Evolutionary conservation across 2,329 filamentous ascomycete species (phyloP).

Genomic region (Aspergillus brunneoviolaceus): DNA sequence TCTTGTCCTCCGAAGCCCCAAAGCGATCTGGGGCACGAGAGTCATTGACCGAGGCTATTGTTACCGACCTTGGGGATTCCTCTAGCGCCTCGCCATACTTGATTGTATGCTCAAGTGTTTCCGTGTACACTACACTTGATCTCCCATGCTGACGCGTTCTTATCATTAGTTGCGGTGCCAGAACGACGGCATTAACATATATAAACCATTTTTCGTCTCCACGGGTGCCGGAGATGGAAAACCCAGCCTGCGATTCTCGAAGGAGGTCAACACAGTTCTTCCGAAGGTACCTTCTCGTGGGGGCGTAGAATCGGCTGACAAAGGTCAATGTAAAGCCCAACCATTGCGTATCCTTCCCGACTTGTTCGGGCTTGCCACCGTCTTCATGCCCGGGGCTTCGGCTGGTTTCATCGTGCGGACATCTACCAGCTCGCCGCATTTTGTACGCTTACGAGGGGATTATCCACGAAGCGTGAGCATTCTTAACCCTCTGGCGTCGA

Average conservation of each 20-base stretch:
- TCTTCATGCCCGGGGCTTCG: conserved; percentile 78
- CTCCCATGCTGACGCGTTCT: conserved; percentile 10
- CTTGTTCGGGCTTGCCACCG: conserved; percentile 73
- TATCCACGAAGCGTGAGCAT: conserved; percentile 70
- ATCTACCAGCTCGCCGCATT: conserved; percentile 70
- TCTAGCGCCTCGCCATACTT: conserved; percentile 72
- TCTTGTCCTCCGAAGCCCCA: conserved; percentile 69
- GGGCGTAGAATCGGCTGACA: conserved; percentile 40
- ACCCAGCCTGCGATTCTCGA: conserved; percentile 67
- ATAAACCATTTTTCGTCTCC: conserved; percentile 68
- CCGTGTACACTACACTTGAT: background rate
- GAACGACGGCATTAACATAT: conserved; percentile 80
- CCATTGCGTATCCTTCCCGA: conserved; percentile 46
- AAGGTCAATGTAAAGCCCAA: conserved; percentile 36
- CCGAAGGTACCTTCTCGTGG: conserved; percentile 58
- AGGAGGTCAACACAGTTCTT: conserved; percentile 67
- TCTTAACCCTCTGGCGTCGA: conserved; percentile 69
- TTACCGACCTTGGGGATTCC: conserved; percentile 80
- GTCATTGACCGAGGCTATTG: conserved; percentile 72
- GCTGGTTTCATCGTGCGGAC: conserved; percentile 82
- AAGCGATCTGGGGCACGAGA: conserved; percentile 72
- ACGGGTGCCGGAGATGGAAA: conserved; percentile 14
- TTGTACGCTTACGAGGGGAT: conserved; percentile 69
- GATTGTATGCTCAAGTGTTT: conserved; percentile 59
- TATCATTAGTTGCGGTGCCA: conserved; percentile 66